phyloP scores from a whole-genome alignment of 768 basidiomycete genomes.

The Cyclocybe aegerita region DNA sequence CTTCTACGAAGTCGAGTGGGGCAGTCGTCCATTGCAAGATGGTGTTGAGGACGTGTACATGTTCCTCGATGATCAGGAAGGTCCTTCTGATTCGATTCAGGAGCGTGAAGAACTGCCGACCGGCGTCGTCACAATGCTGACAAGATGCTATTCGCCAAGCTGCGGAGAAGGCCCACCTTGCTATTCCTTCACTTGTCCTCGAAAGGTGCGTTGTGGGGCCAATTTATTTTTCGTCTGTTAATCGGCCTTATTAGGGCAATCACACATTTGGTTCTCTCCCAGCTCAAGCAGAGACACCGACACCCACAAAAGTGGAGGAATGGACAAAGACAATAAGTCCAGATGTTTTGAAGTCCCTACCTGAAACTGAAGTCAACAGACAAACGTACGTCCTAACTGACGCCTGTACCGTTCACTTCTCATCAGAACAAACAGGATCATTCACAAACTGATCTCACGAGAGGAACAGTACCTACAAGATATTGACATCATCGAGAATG shows the following conservation, averaged over 20 bases:
- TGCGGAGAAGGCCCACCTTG: conserved; percentile 81
- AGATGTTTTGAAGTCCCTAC: conserved; percentile 46
- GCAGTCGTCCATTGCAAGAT: conserved; percentile 75
- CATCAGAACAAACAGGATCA: conserved; percentile 45
- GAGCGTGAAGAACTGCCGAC: conserved; percentile 78
- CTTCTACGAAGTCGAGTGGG: conserved; percentile 98
- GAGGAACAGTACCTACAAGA: conserved; percentile 92
- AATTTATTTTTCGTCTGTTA: conserved; percentile 1
- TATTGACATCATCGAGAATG: conserved; percentile 77
- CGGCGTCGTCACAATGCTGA: conserved; percentile 86
- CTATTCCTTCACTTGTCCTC: conserved; percentile 81
- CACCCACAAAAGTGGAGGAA: conserved; percentile 33
- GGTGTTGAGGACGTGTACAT: conserved; percentile 93
- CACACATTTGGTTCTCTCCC: conserved; percentile 13
- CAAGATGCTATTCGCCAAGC: conserved; percentile 85
- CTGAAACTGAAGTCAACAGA: conserved; percentile 76
- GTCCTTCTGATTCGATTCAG: conserved; percentile 54
- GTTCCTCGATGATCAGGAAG: conserved; percentile 83
- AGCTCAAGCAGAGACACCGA: conserved; percentile 28
- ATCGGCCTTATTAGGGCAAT: conserved; percentile 9
- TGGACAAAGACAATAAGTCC: conserved; percentile 48
- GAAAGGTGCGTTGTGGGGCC: conserved; percentile 42
- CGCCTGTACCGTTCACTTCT: neutral
- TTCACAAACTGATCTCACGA: conserved; percentile 84
- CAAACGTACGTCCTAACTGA: conserved; percentile 53